Evolutionary conservation across 192 early-diverging fungal species (phyloP), one percentile per base, ranked within the genome.

Genomic region (Endogone sp.): DNA sequence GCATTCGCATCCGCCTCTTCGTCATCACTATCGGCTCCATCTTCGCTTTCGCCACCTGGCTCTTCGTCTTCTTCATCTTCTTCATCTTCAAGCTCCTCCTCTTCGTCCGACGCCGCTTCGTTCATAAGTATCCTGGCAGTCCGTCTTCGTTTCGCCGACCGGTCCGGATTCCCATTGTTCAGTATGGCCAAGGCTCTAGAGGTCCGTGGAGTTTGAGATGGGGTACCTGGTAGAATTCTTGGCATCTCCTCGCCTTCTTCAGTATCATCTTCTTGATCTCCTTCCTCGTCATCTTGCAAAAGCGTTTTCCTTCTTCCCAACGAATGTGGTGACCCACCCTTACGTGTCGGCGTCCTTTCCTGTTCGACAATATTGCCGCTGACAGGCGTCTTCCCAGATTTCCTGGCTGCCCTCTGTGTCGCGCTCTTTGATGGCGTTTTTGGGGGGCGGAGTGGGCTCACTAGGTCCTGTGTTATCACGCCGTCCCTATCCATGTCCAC

Each of bases 51-150:
- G 54, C 70, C 73, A 11, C 26, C 26, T 6, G 30, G 28, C 3
- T 32, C 65, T 6, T 71, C 71, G 8, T 75, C 76, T 3, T 78
- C 75, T 2, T 79, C 79, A 1, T 81, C 80, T 1, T 70, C 70
- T 11, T 72, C 67, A 11, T 78, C 84, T 37, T 69, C 62, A 21
- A 77, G 55, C 4, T 65, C 49, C 2, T 69, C 61, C 0, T 82
- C 79, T 8, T 77, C 70, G 2, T 73, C 75, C 2, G 65, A 69
- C 30, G 75, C 74, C 11, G 30, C 67, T 13, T 74, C 71, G 21
- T 80, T 26, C 61, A 31, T 70, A 60, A 6, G 37, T 16, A 16
- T 49, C 37, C 37, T 49, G 37, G 37, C 37, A 1, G 16, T 49
- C 9, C 37, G 37, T 6, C 37, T 6, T 16, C 37, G 37, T 49